Base-by-base conservation (phyloP, 2,329 filamentous ascomycete genomes). In the Calonectria multiphialidica region DNA sequence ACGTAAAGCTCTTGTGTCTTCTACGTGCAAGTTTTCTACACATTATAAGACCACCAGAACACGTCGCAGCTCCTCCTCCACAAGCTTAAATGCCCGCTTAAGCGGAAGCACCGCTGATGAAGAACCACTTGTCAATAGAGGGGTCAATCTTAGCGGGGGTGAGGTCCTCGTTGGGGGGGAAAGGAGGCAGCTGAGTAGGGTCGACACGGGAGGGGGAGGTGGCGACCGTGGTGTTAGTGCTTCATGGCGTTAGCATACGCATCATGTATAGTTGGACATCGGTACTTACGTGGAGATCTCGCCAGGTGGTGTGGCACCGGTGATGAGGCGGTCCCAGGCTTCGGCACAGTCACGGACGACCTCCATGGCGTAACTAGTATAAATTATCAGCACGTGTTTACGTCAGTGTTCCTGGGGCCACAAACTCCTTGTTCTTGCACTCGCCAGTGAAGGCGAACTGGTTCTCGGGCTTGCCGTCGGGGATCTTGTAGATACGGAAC, bases 401-500 rank as follows among this genome's bases (percentile, higher is more conserved):
- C 7, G 47, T 4, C 2, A 8, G 50, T 7, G 21, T n/a, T 16
- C 42, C 9, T 1, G 16, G 44, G 12, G 47, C 25, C 21, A 80
- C 90, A 77, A 80, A 95, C 94, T 94, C 95, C 93, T 96, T 98
- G 93, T 99, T 99, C 94, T 99, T 99, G 94, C 96, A 98, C 91
- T 99, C 97, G 89, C 97, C 97, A 72, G 96, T 98, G 90, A 99
- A 99, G 82, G 97, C 97, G 84, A 99, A 99, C 90, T 98, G 97
- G 93, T 99, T 99, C 94, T 99, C 97, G 82, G 96, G 96, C 95
- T 99, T 99, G 90, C 97, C 97, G 84, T 99, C 97, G 84, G 97
- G 97, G 88, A 99, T 99, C 92, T 99, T 99, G 94, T 99, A 99
- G 92, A 99, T 99, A 87, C 97, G 95, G 95, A 99, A 99, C 97